Percentiles rank a stretch among this genome's conserved stretches.
Evolutionary conservation across 768 basidiomycete species (phyloP).

Genomic region (Nevesoporus exiguus): DNA sequence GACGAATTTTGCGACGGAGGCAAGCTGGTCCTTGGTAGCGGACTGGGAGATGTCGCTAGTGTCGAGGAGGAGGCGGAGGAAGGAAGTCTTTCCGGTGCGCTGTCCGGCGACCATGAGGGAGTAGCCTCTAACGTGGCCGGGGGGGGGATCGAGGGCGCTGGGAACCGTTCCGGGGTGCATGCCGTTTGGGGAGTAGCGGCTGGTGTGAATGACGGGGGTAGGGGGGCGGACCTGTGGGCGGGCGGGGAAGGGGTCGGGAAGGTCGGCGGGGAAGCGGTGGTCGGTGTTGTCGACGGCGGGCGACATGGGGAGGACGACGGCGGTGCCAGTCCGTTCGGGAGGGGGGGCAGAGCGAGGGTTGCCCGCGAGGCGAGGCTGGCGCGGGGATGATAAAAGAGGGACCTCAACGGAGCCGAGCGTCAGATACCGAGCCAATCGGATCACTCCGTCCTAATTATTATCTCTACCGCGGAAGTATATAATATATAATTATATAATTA

Average conservation of each 20-base stretch:
- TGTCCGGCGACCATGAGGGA: conserved; percentile 81
- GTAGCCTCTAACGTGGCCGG: conserved; percentile 38
- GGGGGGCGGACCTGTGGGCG: conserved; percentile 27
- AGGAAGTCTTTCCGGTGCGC: conserved; percentile 82
- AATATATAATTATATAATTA: conserved; percentile 24
- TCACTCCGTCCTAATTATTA: conserved; percentile 23
- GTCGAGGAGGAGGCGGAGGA: conserved; percentile 82
- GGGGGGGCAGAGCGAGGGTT: conserved; percentile 43
- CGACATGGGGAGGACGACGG: conserved; percentile 32
- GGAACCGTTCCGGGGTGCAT: conserved; percentile 27
- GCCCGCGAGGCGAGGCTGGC: conserved; percentile 60
- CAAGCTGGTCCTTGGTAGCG: conserved; percentile 71
- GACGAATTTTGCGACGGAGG: conserved; percentile 77
- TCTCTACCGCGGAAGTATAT: conserved; percentile 29
- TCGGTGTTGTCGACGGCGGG: conserved; percentile 61
- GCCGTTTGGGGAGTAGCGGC: conserved; percentile 19
- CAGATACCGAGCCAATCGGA: conserved; percentile 66
- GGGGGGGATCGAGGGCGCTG: conserved; percentile 27
- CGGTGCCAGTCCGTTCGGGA: conserved; percentile 37
- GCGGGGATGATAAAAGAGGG: conserved; percentile 60
- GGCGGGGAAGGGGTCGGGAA: conserved; percentile 30
- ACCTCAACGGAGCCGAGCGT: conserved; percentile 43
- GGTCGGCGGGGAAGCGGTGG: conserved; percentile 46
- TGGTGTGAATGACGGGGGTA: conserved; percentile 22
- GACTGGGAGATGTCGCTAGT: conserved; percentile 64